Base-by-base conservation (phyloP, 2,329 filamentous ascomycete genomes). In the Lasiodiplodia citricola region DNA sequence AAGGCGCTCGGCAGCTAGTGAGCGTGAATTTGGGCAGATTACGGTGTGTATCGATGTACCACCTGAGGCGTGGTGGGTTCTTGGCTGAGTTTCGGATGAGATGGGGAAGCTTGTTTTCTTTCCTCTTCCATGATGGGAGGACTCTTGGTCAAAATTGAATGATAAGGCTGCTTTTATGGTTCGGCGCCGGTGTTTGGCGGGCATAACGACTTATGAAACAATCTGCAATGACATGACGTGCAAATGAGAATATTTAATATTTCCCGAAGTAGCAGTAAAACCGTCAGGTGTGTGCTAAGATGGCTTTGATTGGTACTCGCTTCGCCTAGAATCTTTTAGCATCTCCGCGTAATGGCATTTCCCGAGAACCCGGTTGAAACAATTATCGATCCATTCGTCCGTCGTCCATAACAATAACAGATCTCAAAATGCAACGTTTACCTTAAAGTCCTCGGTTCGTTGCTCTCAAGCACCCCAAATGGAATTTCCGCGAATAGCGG, bases 401-500 rank as follows among this genome's bases (percentile, higher is more conserved):
- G 44, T 16, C n/a, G n/a, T 21, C 44, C 31, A 35, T 35, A 10
- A 8, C 7, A 35, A 35, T 31, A 47, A 47, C n/a, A 21, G 13
- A 41, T 41, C 44, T 47, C 44, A 21, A 47, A n/a, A 18, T 14
- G 44, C 18, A 21, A 21, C 44, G 18, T 21, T 10, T 21, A 47
- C n/a, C 8, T 18, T 3, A 8, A n/a, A 47, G 10, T n/a, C 1
- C 44, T 47, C 44, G 44, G 44, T n/a, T 21, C n/a, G 18, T 7
- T 47, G 18, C 44, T 2, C 44, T 47, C 18, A 3, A 31, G 4
- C 16, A 64, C 10, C n/a, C 4, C 2, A 47, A 2, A 47, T 37
- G 25, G 21, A 64, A 52, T 64, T 52, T 38, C 60, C 60, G 47
- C 60, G 47, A 64, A 64, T 64, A 31, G 60, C 60, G 60, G 47